These are phyloP conservation scores for Saccharomyces hybrid DNA, from an alignment of 1,139 yeast genomes.

Conservation along the genomic window DNA sequence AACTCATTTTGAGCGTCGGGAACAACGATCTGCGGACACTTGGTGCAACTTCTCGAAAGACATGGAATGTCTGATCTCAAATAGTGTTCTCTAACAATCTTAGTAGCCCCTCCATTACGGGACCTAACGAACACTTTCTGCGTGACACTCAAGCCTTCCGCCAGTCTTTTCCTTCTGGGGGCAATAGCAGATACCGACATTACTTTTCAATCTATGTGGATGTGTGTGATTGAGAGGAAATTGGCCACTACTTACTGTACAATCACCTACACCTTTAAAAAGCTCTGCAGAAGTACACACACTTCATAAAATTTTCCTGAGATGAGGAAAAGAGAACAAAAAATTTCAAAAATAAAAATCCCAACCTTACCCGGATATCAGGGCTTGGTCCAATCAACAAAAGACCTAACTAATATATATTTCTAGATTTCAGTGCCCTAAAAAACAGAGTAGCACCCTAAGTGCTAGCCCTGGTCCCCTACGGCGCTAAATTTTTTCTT, in stretches of 20 bases:
- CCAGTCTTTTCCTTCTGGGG: slow-evolving; percentile 25
- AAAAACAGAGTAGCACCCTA: neutral
- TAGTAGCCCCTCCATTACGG: slow-evolving; percentile 81
- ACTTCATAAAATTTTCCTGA: neutral
- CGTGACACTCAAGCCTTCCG: slow-evolving; percentile 61
- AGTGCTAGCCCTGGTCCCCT: neutral
- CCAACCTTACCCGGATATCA: neutral
- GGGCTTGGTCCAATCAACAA: neutral
- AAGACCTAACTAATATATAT: too few relatives aligned
- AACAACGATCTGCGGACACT: slow-evolving; percentile 40
- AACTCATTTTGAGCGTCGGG: slow-evolving; percentile 37
- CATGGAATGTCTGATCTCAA: slow-evolving; percentile 89
- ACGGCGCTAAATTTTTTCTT: neutral
- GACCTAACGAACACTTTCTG: slow-evolving; percentile 91
- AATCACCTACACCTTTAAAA: neutral
- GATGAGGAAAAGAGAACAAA: neutral
- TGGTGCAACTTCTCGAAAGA: slow-evolving; percentile 59
- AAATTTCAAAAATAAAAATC: neutral
- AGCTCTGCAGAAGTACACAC: neutral
- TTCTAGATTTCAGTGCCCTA: neutral
- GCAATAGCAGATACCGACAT: slow-evolving; percentile 3
- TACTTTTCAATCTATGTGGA: neutral
- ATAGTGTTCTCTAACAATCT: slow-evolving; percentile 90
- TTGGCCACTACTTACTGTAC: too few relatives aligned
- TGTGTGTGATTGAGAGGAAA: too few relatives aligned